phyloP scores from a whole-genome alignment of 768 basidiomycete genomes.

The Solioccasus polychromus region DNA sequence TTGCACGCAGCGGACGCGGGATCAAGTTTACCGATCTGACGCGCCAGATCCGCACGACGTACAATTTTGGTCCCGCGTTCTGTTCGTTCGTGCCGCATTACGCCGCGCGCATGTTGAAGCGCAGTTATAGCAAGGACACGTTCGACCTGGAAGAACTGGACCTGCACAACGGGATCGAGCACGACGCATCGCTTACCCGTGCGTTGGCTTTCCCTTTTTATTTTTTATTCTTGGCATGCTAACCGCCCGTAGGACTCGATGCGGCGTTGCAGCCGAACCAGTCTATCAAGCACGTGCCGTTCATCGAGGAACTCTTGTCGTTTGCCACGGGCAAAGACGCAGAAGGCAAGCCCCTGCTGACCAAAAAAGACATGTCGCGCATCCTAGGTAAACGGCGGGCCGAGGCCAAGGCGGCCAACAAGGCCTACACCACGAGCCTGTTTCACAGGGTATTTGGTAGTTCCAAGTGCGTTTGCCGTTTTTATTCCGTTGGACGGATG shows the following conservation, averaged over 20 bases:
- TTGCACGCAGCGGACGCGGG: conserved; percentile 62
- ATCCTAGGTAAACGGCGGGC: conserved; percentile 60
- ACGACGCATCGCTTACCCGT: conserved; percentile 32
- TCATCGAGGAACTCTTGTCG: conserved; percentile 57
- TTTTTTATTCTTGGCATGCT: background rate
- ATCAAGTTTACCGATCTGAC: conserved; percentile 51
- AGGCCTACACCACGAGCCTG: conserved; percentile 48
- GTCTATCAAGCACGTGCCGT: background rate
- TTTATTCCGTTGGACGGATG: background rate
- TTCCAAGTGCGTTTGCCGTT: conserved; percentile 50
- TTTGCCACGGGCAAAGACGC: conserved; percentile 58
- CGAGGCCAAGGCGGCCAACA: conserved; percentile 53
- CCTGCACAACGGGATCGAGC: conserved; percentile 17
- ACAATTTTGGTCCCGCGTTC: conserved; percentile 69
- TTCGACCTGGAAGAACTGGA: conserved; percentile 52
- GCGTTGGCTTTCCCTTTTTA: background rate
- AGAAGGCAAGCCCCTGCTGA: conserved; percentile 46
- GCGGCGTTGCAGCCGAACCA: conserved; percentile 48
- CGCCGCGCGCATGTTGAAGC: conserved; percentile 55
- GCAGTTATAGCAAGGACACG: conserved; percentile 51
- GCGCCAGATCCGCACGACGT: conserved; percentile 46
- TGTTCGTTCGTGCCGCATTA: conserved; percentile 59
- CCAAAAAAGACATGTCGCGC: conserved; percentile 56
- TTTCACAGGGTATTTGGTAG: conserved; percentile 67
- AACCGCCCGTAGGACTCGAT: conserved; percentile 49